A percentile compares a stretch with the other conserved stretches of the same genome.
phyloP scores from a whole-genome alignment of 2,329 filamentous ascomycete species.

The Exophiala sideris region DNA sequence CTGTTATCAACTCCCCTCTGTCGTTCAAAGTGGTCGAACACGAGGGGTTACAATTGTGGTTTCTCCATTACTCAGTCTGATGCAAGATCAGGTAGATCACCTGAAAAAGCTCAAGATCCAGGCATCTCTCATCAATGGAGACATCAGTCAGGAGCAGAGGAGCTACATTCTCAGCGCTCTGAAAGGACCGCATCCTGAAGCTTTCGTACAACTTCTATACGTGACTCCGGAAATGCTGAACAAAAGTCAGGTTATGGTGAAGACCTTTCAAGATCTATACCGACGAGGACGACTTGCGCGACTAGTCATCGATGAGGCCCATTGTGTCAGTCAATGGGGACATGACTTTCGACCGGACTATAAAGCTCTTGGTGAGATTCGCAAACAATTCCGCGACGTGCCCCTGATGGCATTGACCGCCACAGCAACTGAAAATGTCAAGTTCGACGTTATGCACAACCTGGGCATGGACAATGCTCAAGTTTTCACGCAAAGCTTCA shows the following conservation, averaged over 20 bases:
- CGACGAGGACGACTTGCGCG: slow-evolving; percentile 70
- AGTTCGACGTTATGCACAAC: slow-evolving; percentile 85
- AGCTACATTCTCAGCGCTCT: slow-evolving; percentile 64
- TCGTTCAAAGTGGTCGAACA: slow-evolving; percentile 77
- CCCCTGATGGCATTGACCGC: slow-evolving; percentile 94
- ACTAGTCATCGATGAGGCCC: slow-evolving; percentile 96
- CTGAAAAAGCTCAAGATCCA: slow-evolving; percentile 70
- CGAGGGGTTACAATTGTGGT: slow-evolving; percentile 86
- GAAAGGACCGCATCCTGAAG: slow-evolving; percentile 63
- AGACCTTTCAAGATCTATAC: slow-evolving; percentile 66
- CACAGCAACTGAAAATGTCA: slow-evolving; percentile 90
- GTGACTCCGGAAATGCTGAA: slow-evolving; percentile 96
- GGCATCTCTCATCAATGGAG: slow-evolving; percentile 78
- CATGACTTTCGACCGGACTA: slow-evolving; percentile 98
- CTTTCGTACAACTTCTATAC: slow-evolving; percentile 81
- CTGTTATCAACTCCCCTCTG: slow-evolving; percentile 90
- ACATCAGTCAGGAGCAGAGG: slow-evolving; percentile 62
- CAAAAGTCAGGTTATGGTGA: slow-evolving; percentile 69
- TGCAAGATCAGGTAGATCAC: slow-evolving; percentile 94
- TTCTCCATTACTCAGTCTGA: slow-evolving; percentile 90
- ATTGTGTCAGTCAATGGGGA: slow-evolving; percentile 98
- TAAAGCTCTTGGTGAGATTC: slow-evolving; percentile 74
- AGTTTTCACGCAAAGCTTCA: slow-evolving; percentile 89
- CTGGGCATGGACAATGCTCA: slow-evolving; percentile 77
- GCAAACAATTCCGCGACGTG: slow-evolving; percentile 69